Evolutionary conservation across 2,329 filamentous ascomycete species (phyloP), one percentile per base, ranked within the genome.

Genomic region (Arthrocladium fulminans): DNA sequence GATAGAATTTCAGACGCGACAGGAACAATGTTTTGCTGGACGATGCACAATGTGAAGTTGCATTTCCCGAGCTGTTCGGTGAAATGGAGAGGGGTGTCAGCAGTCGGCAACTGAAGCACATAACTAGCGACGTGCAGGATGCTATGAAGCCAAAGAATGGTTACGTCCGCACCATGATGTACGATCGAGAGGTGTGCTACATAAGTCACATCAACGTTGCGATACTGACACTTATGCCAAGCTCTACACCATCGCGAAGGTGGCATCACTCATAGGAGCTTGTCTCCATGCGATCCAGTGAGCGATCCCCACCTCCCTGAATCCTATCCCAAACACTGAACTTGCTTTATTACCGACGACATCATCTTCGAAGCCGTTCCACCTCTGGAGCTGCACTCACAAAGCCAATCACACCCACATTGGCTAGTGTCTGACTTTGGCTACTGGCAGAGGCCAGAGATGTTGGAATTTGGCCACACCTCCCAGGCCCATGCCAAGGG

Each of bases 361-460:
- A 69, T 66, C 13, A 61, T 69, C 2, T 69, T 74, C 49, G 73
- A 75, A 53, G 63, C 63, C 38, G 57, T 63, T 12, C 59, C 56
- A 0, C n/a, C 42, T 73, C 0, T 71, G 72, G 72, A 65, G 66
- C 4, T 74, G 70, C 53, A 65, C 69, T 2, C 66, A 63, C 41
- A 62, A 54, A 29, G 59, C 64, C 7, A 61, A 65, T n/a, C 64
- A 71, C 27, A 59, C 59, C 6, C 58, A 65, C 12, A 60, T 65
- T 76, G 73, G 73, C 60, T 76, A 17, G 74, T 76, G 60, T 73
- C 73, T 0, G 73, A 76, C 54, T 76, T 76, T 54, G 73, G 71
- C 27, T 75, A 73, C 61, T 77, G 72, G 70, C 65, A 68, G 7
- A 75, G 71, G 72, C 72, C 72, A 2, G 71, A 74, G 50, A 37